Base-by-base conservation (phyloP, 148 eudicot genomes). In the Camellia lanceoleosa region DNA sequence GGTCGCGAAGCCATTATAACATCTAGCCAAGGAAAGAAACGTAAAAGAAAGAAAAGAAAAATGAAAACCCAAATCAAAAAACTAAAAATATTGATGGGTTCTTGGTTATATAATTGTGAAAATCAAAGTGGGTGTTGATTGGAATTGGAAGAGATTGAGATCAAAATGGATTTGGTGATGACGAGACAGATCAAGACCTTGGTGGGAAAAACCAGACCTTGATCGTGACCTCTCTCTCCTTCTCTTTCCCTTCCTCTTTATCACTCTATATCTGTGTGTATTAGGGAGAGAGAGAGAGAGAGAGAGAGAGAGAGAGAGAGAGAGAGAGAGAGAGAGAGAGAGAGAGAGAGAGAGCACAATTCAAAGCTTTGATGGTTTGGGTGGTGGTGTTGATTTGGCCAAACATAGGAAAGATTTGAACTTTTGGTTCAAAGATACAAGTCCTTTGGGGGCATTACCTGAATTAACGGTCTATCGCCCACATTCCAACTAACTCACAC, bases 121-220 rank as follows among this genome's bases (percentile, higher is more conserved):
- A 49, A 49, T 49, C 52, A 49, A 49, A 49, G 52, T 49, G 52
- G 7, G 52, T 44, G 18, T n/a, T 60, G 46, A 5, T 7, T 19
- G n/a, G 5, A 7, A 42, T 41, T 3, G 20, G 13, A 6, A 19
- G 6, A 68, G 4, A 23, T 60, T 12, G 5, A 73, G 66, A 42
- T 64, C 23, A 58, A 71, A 9, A 55, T 80, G 73, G 78, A 80
- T 20, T 19, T 10, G 38, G 49, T 41, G 64, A 12, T 67, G 64
- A 74, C 38, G 82, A 77, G 88, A 82, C 52, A 75, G 86, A 79
- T 82, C 87, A 87, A 70, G 85, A 82, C 38, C 89, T 68, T 74
- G 85, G 82, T 64, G 64, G 77, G 74, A 54, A 73, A 41, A 51
- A 49, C 42, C 74, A 75, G 68, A 52, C 85, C 81, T 67, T 65